Base-by-base conservation (phyloP, 352 stramenopile genomes). In the Globisporangium sylvaticum region DNA sequence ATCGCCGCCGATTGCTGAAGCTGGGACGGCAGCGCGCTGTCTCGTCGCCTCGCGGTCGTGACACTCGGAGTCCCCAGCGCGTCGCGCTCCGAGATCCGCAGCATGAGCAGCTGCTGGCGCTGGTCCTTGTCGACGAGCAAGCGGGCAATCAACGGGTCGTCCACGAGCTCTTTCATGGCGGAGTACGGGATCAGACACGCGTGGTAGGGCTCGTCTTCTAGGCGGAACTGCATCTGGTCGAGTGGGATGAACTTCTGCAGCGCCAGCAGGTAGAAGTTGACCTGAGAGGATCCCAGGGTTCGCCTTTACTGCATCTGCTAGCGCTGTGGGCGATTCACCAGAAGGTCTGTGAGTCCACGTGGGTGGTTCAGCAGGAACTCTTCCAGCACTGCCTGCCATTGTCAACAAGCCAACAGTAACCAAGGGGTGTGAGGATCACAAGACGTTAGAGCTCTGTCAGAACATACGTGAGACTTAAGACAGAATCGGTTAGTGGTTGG, bases 351-450 rank as follows among this genome's bases (percentile, higher is more conserved):
- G 52, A 94, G 76, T 1, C 77, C 79, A 6, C 81, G 81, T 15
- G 82, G 81, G 54, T 90, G 83, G 34, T 77, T 86, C 39, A 86
- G 58, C 8, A 94, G 52, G 66, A 89, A 92, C 62, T 94, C 85
- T 63, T 92, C 85, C 18, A 90, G 67, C 0, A 80, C 78, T 20
- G 62, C 60, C 84, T 92, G 66, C 39, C 20, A 52, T 55, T 15
- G 6, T 50, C 32, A 34, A 34, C 15, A 54, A 22, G 32, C 18
- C n/a, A 8, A 54, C 48, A 62, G n/a, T n/a, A 59, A 39, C 9
- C 29, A 20, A 48, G 15, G 9, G 22, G n/a, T n/a, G n/a, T n/a
- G n/a, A n/a, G n/a, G 4, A 3, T 53, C 14, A 31, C 4, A 48
- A 50, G 7, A 4, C 18, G 12, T 10, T 14, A 37, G 14, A 12